These are phyloP conservation scores for Salvia splendens DNA, from an alignment of 257 asterid genomes.

Conservation along the genomic window DNA sequence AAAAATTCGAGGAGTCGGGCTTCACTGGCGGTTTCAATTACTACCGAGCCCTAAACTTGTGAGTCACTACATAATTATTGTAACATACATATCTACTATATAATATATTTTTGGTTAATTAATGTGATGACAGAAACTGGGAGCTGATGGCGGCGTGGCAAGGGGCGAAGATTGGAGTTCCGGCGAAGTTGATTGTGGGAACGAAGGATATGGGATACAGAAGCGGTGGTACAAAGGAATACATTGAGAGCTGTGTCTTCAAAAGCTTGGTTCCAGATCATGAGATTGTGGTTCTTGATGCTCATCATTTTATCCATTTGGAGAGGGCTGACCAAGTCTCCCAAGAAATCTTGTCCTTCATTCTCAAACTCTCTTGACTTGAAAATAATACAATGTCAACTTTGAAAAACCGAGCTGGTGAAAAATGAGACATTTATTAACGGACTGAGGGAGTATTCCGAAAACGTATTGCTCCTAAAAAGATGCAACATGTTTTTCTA, in stretches of 20 bases:
- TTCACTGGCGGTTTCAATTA: slow-evolving; percentile 51
- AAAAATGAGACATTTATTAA: no score
- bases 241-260: slow-evolving; percentile 40
- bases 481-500: no score
- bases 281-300: slow-evolving; percentile 46
- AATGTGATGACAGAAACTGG: slow-evolving; percentile 43
- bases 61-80: slow-evolving; percentile 23
- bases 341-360: slow-evolving; percentile 36
- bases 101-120: not conserved
- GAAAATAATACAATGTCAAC: no score
- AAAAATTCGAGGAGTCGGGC: slow-evolving; percentile 57
- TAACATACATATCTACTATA: no score
- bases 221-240: slow-evolving; percentile 46
- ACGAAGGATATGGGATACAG: slow-evolving; percentile 48
- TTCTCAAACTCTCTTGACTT: slow-evolving; percentile 28
- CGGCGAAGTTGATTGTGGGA: slow-evolving; percentile 48
- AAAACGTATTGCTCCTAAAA: no score
- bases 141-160: slow-evolving; percentile 58
- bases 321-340: slow-evolving; percentile 50
- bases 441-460: no score
- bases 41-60: slow-evolving; percentile 53
- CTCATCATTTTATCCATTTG: slow-evolving; percentile 49
- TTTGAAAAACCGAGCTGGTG: no score
- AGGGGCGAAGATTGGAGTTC: slow-evolving; percentile 47
- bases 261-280: slow-evolving; percentile 45